Conservation (phyloP, 2,329 filamentous ascomycete genomes). For the Colletotrichum costaricense region DNA sequence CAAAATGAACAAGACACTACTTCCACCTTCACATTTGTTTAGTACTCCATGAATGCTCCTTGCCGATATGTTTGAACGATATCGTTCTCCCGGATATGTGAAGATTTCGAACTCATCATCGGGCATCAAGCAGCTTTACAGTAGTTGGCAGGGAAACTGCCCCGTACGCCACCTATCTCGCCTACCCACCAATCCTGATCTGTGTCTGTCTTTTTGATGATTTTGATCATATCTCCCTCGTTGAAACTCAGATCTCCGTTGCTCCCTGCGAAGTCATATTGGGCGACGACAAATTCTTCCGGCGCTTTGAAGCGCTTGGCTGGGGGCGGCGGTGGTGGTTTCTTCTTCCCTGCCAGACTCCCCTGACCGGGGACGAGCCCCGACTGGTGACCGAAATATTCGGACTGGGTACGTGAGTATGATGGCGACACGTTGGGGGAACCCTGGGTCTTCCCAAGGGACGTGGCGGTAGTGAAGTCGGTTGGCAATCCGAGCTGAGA, state of each 20-base stretch:
- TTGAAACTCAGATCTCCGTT: conserved; percentile 79
- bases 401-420: conserved; percentile 37
- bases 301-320: conserved; percentile 65
- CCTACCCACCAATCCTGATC: conserved; percentile 92
- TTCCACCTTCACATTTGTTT: not conserved
- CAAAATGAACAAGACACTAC: not conserved
- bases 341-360: conserved; percentile 68
- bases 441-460: conserved; percentile 48
- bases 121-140: conserved; percentile 57
- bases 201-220: conserved; percentile 82
- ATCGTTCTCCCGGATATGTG: not conserved
- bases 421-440: conserved; percentile 42
- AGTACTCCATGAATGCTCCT: not conserved
- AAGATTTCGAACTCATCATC: not conserved
- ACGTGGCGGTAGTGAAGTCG: conserved; percentile 57
- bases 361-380: conserved; percentile 38
- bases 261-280: conserved; percentile 81
- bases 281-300: conserved; percentile 73
- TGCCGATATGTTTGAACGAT: not conserved
- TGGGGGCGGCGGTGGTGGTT: conserved; percentile 78
- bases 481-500: conserved; percentile 50
- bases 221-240: conserved; percentile 81
- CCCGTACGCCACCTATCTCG: conserved; percentile 74
- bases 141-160: conserved; percentile 88
- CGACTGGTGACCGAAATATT: conserved; percentile 45